Base-by-base conservation (phyloP, 2,329 filamentous ascomycete genomes). In the Pochonia chlamydosporia region DNA sequence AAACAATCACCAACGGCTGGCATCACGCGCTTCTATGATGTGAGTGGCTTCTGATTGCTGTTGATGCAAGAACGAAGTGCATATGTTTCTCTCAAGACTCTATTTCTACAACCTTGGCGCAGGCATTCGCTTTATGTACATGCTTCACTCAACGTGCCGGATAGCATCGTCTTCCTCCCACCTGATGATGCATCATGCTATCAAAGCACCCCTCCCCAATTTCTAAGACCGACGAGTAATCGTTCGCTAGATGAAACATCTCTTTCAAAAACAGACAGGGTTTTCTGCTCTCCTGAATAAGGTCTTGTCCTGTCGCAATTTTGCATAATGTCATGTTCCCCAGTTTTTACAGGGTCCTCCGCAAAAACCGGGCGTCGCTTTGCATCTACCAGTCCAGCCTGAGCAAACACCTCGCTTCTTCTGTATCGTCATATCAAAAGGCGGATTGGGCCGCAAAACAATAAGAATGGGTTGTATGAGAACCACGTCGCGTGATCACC, bases 401-500 rank as follows among this genome's bases (percentile, higher is more conserved):
- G 31, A 7, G 31, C 31, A 35, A 33, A 35, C 5, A 35, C 20
- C 14, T 35, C 14, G 31, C 16, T 35, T 18, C 5, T 18, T 35
- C 31, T 18, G n/a, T 18, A 18, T 18, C 9, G 31, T 18, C n/a
- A 35, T 9, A 35, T 35, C n/a, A 11, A 14, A 33, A 10, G 14
- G 14, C 9, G 30, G 18, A 5, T 10, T 6, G 10, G 35, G 18
- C 6, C 9, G n/a, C 18, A 24, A 33, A 41, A 21, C 25, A 23
- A 9, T 39, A n/a, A n/a, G n/a, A 13, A 28, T 39, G 42, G 16
- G 40, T 28, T 35, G 45, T 30, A 16, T n/a, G 10, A 23, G 26
- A n/a, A 16, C 21, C 20, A 37, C 14, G 13, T 11, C 8, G 28
- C 7, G 20, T 41, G 46, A 45, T 69, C 61, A 71, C 50, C 67